These are phyloP conservation scores for Bretschneidera sinensis DNA, from an alignment of 345 rosid genomes.

Conservation along the genomic window DNA sequence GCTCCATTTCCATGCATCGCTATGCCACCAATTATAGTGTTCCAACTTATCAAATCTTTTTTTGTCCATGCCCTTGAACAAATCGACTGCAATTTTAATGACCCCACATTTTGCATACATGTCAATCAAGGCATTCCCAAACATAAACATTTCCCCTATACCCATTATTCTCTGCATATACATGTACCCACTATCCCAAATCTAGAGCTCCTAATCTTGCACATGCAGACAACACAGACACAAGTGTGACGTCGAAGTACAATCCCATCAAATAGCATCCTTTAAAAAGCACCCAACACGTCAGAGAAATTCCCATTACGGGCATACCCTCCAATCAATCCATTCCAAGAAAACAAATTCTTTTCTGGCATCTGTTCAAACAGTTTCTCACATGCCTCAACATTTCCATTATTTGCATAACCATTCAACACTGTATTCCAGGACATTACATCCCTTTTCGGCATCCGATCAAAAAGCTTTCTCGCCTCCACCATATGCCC, in stretches of 20 bases:
- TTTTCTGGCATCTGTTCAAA: constrained; percentile 67
- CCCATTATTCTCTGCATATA: constrained; percentile 45
- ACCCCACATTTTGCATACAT: constrained; percentile 82
- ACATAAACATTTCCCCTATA: constrained; percentile 53
- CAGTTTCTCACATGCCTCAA: constrained; percentile 42
- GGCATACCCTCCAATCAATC: constrained; percentile 58
- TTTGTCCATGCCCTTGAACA: constrained; percentile 46
- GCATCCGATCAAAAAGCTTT: constrained; percentile 65
- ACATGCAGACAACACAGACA: constrained; percentile 65
- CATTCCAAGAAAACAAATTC: constrained; percentile 83
- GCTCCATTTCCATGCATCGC: constrained; percentile 68
- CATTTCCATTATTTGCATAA: constrained; percentile 51
- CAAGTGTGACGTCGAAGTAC: constrained; percentile 67
- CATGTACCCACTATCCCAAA: constrained; percentile 68
- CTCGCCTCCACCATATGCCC: constrained; percentile 58
- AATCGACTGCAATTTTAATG: constrained; percentile 47
- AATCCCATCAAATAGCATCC: constrained; percentile 47
- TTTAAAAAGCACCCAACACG: constrained; percentile 53
- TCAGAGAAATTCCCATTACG: constrained; percentile 34
- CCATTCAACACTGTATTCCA: constrained; percentile 82
- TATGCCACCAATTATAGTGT: constrained; percentile 58
- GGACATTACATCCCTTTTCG: constrained; percentile 64
- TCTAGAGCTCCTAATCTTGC: constrained; percentile 80
- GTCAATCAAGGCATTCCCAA: constrained; percentile 72
- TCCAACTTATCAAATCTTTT: constrained; percentile 86